Evolutionary conservation across 768 basidiomycete species (phyloP).

Genomic region (Hericium erinaceus): DNA sequence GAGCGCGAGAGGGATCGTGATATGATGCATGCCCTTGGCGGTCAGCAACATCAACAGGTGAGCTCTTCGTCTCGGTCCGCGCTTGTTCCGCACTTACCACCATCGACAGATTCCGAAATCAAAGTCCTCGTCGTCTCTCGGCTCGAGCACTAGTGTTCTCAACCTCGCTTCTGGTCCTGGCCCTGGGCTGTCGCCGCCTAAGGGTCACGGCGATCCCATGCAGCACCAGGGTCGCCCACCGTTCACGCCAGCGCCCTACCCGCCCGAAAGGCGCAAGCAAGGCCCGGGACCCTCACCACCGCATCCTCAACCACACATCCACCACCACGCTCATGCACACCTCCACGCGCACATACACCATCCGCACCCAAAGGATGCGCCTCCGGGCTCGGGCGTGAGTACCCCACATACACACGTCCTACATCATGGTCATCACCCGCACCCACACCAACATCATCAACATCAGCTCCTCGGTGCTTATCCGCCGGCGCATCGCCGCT

Average conservation of each 20-base stretch:
- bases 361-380: not conserved
- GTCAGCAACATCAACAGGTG: too few species aligned
- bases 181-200: not conserved
- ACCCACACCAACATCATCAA: constrained; percentile 6
- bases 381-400: not conserved
- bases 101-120: too few species aligned
- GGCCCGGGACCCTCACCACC: not conserved
- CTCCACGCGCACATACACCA: not conserved
- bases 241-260: not conserved
- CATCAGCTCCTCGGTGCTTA: not conserved
- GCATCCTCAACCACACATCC: constrained; percentile 16
- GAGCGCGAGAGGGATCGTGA: too few species aligned
- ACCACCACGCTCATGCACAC: constrained; percentile 16
- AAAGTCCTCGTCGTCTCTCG: too few species aligned
- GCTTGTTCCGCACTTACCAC: too few species aligned
- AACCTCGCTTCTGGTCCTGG: not conserved
- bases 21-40: too few species aligned
- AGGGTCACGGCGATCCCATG: constrained; percentile 1
- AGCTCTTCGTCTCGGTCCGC: too few species aligned
- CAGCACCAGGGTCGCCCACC: constrained; percentile 4
- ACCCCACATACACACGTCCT: not conserved
- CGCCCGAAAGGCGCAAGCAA: not conserved
- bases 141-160: not conserved
- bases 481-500: constrained; percentile 1
- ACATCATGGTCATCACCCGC: constrained; percentile 4